Conservation (phyloP, 1,284 basidiomycete genomes). For the Schizophyllum amplum region DNA sequence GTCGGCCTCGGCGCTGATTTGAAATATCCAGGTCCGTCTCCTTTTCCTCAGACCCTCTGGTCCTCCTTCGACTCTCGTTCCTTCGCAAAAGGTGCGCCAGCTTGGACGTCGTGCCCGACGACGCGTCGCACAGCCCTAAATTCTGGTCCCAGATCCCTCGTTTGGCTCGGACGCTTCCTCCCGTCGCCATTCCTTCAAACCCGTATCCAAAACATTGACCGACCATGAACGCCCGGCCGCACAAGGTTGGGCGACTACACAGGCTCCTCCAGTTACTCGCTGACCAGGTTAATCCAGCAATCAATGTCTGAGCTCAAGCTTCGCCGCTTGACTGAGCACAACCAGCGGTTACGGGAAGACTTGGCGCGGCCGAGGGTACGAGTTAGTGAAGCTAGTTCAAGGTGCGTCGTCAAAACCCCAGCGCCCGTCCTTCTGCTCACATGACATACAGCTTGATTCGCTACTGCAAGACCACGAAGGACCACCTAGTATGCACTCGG, state of each 20-base stretch:
- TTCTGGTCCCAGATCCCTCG: neutral
- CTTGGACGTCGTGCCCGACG: neutral
- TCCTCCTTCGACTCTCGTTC: neutral
- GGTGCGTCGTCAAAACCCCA: constrained; percentile 40
- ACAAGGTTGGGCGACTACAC: constrained; percentile 41
- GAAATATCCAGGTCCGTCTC: neutral
- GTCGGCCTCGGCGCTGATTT: neutral
- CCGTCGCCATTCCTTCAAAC: neutral
- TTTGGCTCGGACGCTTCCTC: neutral
- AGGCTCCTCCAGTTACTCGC: no score
- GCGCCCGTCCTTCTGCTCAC: constrained; percentile 6
- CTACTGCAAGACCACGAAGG: constrained; percentile 85
- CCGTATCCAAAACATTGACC: neutral
- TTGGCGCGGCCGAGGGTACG: constrained; percentile 78
- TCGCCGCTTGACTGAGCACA: constrained; percentile 87
- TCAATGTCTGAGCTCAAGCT: constrained; percentile 97
- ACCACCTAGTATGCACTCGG: constrained; percentile 64
- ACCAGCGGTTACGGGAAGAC: constrained; percentile 86
- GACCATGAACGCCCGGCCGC: constrained; percentile 40
- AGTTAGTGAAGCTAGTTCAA: constrained; percentile 85
- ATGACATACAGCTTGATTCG: constrained; percentile 60
- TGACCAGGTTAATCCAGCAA: no score
- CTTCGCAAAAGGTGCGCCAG: neutral
- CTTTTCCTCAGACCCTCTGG: neutral
- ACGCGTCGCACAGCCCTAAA: neutral